Percentiles rank a stretch among this genome's conserved stretches.
These are phyloP conservation scores for Diaporthe australafricana DNA, from an alignment of 2,329 filamentous ascomycete species.

Conservation along the genomic window DNA sequence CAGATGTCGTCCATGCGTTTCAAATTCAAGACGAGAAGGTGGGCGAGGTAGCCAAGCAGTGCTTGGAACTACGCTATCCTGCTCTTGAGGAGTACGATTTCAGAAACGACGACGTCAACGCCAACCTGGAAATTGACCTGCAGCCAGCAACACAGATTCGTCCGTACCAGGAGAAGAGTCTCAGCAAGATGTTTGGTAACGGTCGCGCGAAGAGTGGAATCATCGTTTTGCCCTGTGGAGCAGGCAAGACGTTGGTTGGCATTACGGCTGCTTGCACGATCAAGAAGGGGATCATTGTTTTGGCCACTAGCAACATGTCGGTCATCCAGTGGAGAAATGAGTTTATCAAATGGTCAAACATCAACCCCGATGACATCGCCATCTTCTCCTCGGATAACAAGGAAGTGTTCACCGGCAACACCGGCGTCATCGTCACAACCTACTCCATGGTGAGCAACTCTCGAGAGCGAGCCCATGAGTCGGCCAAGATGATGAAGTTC, in stretches of 20 bases:
- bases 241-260: slow-evolving; percentile 97
- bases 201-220: slow-evolving; percentile 97
- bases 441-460: slow-evolving; percentile 99
- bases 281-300: slow-evolving; percentile 94
- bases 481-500: slow-evolving; percentile 98
- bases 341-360: slow-evolving; percentile 98
- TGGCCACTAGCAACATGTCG: slow-evolving; percentile 98
- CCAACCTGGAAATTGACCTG: slow-evolving; percentile 93
- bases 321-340: slow-evolving; percentile 97
- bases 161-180: slow-evolving; percentile 94
- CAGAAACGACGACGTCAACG: slow-evolving; percentile 87
- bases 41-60: slow-evolving; percentile 89
- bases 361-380: slow-evolving; percentile 89
- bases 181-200: slow-evolving; percentile 99
- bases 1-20: slow-evolving; percentile 91
- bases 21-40: slow-evolving; percentile 87
- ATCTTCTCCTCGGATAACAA: slow-evolving; percentile 97
- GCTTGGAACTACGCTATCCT: slow-evolving; percentile 86
- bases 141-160: slow-evolving; percentile 91
- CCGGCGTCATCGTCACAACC: slow-evolving; percentile 96
- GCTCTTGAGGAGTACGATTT: slow-evolving; percentile 98
- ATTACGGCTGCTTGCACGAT: slow-evolving; percentile 98
- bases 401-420: slow-evolving; percentile 83
- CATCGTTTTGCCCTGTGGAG: slow-evolving; percentile 95
- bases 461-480: slow-evolving; percentile 87